phyloP scores from a whole-genome alignment of 2,329 filamentous ascomycete species.

The Aspergillus floridensis region DNA sequence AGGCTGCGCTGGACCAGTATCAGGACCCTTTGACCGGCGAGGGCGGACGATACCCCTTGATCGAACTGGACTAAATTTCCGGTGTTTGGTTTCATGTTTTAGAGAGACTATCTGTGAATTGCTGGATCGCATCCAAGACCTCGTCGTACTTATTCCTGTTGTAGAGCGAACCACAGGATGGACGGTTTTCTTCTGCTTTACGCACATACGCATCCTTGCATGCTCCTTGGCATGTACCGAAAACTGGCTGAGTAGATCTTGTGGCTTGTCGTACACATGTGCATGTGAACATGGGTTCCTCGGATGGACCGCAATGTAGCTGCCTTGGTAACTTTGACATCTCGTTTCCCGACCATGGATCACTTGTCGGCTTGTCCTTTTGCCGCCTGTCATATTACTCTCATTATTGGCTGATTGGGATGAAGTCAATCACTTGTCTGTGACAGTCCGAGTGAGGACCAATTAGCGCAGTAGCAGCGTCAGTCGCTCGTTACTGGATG shows the following conservation, averaged over 20 bases:
- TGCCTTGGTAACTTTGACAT: background rate
- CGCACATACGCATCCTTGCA: background rate
- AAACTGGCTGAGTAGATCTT: background rate
- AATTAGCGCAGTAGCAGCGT: background rate
- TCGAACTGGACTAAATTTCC: slow-evolving; percentile 36
- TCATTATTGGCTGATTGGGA: background rate
- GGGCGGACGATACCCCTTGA: slow-evolving; percentile 35
- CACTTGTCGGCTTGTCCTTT: background rate
- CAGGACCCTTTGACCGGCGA: slow-evolving; percentile 31
- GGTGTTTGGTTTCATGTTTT: background rate
- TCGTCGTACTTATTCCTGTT: background rate
- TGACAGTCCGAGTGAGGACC: background rate
- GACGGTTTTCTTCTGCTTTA: background rate
- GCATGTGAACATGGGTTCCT: background rate
- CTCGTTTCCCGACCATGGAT: background rate
- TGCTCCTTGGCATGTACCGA: background rate
- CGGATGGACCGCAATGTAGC: background rate
- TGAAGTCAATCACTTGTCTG: background rate
- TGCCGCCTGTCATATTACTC: background rate
- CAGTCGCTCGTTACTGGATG: background rate
- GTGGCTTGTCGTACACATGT: background rate
- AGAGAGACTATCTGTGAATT: background rate
- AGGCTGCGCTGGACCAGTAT: slow-evolving; percentile 64
- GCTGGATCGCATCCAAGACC: background rate
- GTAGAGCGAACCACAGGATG: background rate